Evolutionary conservation across 306 rosid genomes (phyloP), one percentile per base, ranked within the genome.

Genomic region (Mimosa pudica): DNA sequence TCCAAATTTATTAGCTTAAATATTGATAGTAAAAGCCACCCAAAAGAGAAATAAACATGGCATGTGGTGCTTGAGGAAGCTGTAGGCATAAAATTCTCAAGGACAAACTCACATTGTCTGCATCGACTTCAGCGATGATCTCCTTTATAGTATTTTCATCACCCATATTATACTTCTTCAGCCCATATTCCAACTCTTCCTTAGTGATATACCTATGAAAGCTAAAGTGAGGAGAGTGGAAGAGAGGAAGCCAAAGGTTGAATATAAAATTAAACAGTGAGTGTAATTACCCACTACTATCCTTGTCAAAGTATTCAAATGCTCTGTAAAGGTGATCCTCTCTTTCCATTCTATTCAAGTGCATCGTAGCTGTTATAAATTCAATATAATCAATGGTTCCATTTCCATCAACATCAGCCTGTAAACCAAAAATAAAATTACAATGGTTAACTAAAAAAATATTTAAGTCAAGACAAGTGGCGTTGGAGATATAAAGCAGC

Each of bases 361-460:
- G 97, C 98, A 95, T 91, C 33, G 99, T 95, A 77, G 99, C 99
- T 30, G 98, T 91, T 81, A 95, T 95, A 91, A 95, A 95, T 75
- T 95, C 99, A 18, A 91, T 97, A 16, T 93, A 95, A 80, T 95
- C 98, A 80, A 95, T 95, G 38, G 88, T 84, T 68, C 99, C 99
- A 70, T 95, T 88, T 17, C 99, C 98, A 82, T 95, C 99, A 7
- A 93, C 99, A 84, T 95, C 99, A 62, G 99, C 99, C 98, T 94
- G 74, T 75, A 76, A 90, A 71, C 51, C 82, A 69, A 76, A 65
- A 54, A 72, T 70, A 62, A 46, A 30, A 42, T 61, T 75, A 72
- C 35, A 68, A 67, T 10, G 44, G 42, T 32, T 42, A 62, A 62
- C 42, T 30, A 17, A 62, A 32, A 62, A 33, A 55, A 8, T 62